A percentile compares a stretch with the other conserved stretches of the same genome.
These are phyloP conservation scores for Penicillium sp. DNA, from an alignment of 2,329 filamentous ascomycete species.

Conservation along the genomic window DNA sequence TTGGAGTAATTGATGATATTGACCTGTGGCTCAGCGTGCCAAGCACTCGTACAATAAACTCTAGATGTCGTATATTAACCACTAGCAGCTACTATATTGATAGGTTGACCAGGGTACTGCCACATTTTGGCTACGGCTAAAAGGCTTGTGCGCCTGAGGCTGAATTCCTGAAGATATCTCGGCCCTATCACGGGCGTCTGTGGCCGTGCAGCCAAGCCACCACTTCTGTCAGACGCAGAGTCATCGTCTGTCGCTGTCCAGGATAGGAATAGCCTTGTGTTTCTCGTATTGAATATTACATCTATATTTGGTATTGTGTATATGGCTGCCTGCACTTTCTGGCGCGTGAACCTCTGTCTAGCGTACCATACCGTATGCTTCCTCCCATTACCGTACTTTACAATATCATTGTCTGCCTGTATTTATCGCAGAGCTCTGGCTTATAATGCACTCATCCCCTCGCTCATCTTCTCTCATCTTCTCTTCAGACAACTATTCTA, in stretches of 20 bases:
- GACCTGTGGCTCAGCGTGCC: neutral
- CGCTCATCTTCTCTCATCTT: neutral
- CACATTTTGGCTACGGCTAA: no score
- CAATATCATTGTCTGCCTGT: conserved; percentile 8
- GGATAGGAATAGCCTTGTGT: neutral
- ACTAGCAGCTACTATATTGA: neutral
- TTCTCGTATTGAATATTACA: no score
- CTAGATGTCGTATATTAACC: no score
- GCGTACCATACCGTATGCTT: neutral
- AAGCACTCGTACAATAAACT: no score
- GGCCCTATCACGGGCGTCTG: neutral
- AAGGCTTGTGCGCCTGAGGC: conserved; percentile 7
- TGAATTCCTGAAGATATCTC: neutral
- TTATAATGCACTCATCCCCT: conserved; percentile 3
- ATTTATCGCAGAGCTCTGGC: neutral
- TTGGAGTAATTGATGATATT: no score
- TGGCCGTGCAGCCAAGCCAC: conserved; percentile 1
- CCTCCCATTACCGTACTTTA: conserved; percentile 6
- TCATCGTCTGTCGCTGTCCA: neutral
- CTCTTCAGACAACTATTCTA: neutral
- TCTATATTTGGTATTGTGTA: no score
- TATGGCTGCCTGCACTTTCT: conserved; percentile 1
- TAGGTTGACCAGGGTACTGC: no score
- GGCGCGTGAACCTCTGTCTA: neutral
- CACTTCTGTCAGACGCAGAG: no score